Evolutionary conservation across 2,329 filamentous ascomycete genomes (phyloP).

Genomic region (Fusarium continuum): DNA sequence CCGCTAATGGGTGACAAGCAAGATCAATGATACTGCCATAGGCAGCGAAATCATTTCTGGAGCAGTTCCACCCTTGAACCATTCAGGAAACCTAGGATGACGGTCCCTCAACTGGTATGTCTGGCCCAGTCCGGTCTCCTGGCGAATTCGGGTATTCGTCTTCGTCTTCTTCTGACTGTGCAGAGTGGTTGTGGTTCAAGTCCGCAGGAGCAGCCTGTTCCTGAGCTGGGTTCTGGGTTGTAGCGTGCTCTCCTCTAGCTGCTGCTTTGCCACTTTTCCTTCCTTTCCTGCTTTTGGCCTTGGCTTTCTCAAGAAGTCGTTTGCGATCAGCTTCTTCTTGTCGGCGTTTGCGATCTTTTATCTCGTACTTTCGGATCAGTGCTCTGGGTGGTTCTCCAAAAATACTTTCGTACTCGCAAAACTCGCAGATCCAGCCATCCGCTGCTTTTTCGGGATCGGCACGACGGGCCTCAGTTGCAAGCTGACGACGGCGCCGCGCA

Average conservation of each 20-base stretch:
- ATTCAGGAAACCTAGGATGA: constrained; percentile 20
- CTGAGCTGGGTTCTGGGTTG: constrained; percentile 37
- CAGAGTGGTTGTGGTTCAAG: constrained; percentile 48
- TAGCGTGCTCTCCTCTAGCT: constrained; percentile 42
- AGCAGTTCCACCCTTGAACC: background rate
- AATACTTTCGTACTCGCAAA: constrained; percentile 97
- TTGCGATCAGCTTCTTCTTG: constrained; percentile 87
- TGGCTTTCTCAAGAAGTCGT: constrained; percentile 87
- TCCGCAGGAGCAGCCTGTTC: constrained; percentile 35
- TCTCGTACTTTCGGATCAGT: constrained; percentile 90
- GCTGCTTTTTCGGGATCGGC: constrained; percentile 74
- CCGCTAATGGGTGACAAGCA: background rate
- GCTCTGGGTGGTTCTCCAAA: constrained; percentile 88
- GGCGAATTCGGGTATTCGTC: constrained; percentile 40
- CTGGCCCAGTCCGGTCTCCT: constrained; percentile 28
- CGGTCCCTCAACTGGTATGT: constrained; percentile 12
- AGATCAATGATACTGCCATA: background rate
- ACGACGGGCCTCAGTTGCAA: constrained; percentile 80
- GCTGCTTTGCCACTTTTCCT: constrained; percentile 76
- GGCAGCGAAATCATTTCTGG: background rate
- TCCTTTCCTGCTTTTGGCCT: constrained; percentile 89
- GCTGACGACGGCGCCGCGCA: constrained; percentile 78
- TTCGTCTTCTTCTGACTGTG: constrained; percentile 52
- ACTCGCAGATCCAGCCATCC: constrained; percentile 95
- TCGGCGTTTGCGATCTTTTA: constrained; percentile 87